A percentile compares a stretch with the other conserved stretches of the same genome.
Conservation (phyloP, 352 stramenopile species). For the Aphanomyces invadans region DNA sequence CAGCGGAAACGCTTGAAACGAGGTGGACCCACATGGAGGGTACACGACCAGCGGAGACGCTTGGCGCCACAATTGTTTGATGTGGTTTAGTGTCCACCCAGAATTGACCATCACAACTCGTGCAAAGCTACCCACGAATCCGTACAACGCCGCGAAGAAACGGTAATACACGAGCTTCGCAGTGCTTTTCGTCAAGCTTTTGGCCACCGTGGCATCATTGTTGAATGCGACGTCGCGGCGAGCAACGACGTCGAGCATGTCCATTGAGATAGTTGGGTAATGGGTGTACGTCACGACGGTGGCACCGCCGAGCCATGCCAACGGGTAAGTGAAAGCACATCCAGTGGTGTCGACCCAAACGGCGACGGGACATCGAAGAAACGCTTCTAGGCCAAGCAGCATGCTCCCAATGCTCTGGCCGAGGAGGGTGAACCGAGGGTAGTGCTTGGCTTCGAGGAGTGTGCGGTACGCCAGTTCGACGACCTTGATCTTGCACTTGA, state of each 20-base stretch:
- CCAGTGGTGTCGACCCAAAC: conserved; percentile 98
- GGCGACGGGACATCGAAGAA: conserved; percentile 73
- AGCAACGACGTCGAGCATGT: conserved; percentile 95
- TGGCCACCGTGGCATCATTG: conserved; percentile 82
- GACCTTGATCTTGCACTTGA: conserved; percentile 37
- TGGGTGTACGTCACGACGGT: conserved; percentile 95
- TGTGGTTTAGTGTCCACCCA: conserved; percentile 95
- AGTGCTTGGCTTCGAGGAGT: conserved; percentile 65
- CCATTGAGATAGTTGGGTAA: conserved; percentile 98
- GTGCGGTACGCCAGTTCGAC: conserved; percentile 60
- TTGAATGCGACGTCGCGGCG: conserved; percentile 90
- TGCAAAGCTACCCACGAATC: conserved; percentile 73
- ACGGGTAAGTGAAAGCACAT: conserved; percentile 94
- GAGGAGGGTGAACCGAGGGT: conserved; percentile 92
- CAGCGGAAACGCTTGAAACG: conserved; percentile 63
- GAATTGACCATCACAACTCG: conserved; percentile 97
- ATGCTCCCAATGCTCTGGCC: conserved; percentile 94
- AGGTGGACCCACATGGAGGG: conserved; percentile 91
- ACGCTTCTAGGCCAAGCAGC: conserved; percentile 79
- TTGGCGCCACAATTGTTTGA: conserved; percentile 88
- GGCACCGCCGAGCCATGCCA: conserved; percentile 82
- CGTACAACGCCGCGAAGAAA: conserved; percentile 91
- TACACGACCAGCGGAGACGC: conserved; percentile 81
- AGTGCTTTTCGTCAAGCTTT: conserved; percentile 64
- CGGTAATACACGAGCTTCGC: conserved; percentile 96